A percentile compares a stretch with the other conserved stretches of the same genome.
phyloP scores from a whole-genome alignment of 108 stramenopile genomes.

The Schizochytrium sp. region DNA sequence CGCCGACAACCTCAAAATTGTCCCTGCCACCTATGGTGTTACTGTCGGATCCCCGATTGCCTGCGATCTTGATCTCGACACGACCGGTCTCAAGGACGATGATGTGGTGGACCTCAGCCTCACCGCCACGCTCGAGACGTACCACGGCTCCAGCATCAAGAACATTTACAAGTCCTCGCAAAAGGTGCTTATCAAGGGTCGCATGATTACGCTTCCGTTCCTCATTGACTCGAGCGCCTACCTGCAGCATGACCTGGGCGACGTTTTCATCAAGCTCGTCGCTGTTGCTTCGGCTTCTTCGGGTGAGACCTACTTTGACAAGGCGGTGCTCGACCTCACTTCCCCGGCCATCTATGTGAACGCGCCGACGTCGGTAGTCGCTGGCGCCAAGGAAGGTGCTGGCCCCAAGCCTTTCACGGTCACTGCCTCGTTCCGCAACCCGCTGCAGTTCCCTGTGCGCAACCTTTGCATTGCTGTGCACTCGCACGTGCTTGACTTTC shows the following conservation, averaged over 20 bases:
- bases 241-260: background rate
- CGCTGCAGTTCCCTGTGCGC: background rate
- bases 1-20: background rate
- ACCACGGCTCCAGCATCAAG: background rate
- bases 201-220: background rate
- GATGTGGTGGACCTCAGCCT: background rate
- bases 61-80: background rate
- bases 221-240: background rate
- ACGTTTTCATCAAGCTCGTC: background rate
- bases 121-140: background rate
- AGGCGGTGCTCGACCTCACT: background rate
- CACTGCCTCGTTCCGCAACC: background rate
- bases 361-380: background rate
- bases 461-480: background rate
- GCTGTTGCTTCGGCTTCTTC: background rate
- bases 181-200: background rate
- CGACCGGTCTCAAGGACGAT: background rate
- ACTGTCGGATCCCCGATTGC: background rate
- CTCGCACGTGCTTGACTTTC: constrained; percentile 10
- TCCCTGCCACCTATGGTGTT: background rate
- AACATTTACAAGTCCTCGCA: background rate
- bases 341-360: background rate
- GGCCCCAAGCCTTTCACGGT: background rate
- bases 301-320: background rate
- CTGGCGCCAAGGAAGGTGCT: background rate